Percentiles rank a stretch among this genome's conserved stretches.
Conservation (phyloP, 2,329 filamentous ascomycete species). For the Fusarium sp. region DNA sequence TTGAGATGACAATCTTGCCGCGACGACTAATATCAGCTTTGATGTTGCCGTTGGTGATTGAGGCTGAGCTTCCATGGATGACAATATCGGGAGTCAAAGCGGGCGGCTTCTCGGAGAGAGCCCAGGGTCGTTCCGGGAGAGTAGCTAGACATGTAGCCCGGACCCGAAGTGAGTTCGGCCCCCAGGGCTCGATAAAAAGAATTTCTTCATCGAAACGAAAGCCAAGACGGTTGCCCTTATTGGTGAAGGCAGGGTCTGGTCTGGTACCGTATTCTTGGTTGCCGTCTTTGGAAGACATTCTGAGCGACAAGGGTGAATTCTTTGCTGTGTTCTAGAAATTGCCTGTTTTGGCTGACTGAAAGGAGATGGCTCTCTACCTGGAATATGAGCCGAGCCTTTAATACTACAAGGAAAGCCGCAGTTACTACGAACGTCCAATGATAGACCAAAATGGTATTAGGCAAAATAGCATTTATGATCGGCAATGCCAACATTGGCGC, state of each 20-base stretch:
- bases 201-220: slow-evolving; percentile 60
- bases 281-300: slow-evolving; percentile 12
- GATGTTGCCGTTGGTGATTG: slow-evolving; percentile 51
- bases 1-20: slow-evolving; percentile 51
- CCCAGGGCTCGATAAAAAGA: slow-evolving; percentile 66
- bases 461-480: slow-evolving; percentile 15
- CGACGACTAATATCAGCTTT: slow-evolving; percentile 46
- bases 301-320: neutral
- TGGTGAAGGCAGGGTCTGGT: slow-evolving; percentile 32
- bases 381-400: slow-evolving; percentile 11
- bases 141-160: slow-evolving; percentile 59
- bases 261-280: slow-evolving; percentile 37
- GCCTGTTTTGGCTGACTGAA: neutral
- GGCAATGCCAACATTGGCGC: neutral
- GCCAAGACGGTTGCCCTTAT: slow-evolving; percentile 45
- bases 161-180: slow-evolving; percentile 61
- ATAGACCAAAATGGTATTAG: slow-evolving; percentile 4
- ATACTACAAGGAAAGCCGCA: slow-evolving; percentile 1
- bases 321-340: neutral
- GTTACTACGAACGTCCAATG: neutral
- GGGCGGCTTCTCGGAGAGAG: slow-evolving; percentile 47
- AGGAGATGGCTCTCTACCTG: neutral
- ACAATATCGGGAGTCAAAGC: slow-evolving; percentile 27
- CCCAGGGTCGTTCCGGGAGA: slow-evolving; percentile 58
- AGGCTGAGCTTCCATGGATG: slow-evolving; percentile 37